These are phyloP conservation scores for Trametes cinnabarina DNA, from an alignment of 768 basidiomycete species.

Conservation along the genomic window DNA sequence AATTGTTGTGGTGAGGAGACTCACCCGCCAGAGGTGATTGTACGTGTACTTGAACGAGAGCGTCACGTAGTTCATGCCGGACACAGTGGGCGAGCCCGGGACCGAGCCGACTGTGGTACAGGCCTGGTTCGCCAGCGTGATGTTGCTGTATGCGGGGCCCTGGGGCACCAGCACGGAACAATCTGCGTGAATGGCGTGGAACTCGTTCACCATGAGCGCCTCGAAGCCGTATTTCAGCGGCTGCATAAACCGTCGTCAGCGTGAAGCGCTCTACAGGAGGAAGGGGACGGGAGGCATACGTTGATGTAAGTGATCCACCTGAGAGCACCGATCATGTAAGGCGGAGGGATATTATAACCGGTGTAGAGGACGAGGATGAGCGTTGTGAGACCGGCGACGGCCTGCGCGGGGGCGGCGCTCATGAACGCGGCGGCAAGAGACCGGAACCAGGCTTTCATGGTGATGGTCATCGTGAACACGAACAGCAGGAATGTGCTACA, in stretches of 20 bases:
- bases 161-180: constrained; percentile 60
- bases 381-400: constrained; percentile 50
- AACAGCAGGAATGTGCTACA: constrained; percentile 58
- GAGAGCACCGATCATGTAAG: constrained; percentile 66
- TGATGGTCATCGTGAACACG: constrained; percentile 52
- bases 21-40: constrained; percentile 47
- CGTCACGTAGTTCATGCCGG: constrained; percentile 55
- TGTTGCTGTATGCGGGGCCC: constrained; percentile 58
- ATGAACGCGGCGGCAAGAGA: constrained; percentile 58
- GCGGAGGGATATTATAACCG: constrained; percentile 59
- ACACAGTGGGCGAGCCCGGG: constrained; percentile 57
- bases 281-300: constrained; percentile 32
- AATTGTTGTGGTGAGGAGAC: not conserved
- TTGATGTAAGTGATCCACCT: constrained; percentile 68
- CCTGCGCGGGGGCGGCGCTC: constrained; percentile 59
- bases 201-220: constrained; percentile 76
- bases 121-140: constrained; percentile 64
- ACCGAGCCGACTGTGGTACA: constrained; percentile 70
- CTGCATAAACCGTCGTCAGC: constrained; percentile 32
- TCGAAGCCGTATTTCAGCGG: constrained; percentile 75
- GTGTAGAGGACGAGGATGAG: constrained; percentile 57
- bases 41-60: constrained; percentile 43
- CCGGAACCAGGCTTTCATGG: constrained; percentile 79
- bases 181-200: constrained; percentile 61
- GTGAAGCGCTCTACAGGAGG: not conserved